Conservation (phyloP, 2,329 filamentous ascomycete species). For the Verruconis gallopava region DNA sequence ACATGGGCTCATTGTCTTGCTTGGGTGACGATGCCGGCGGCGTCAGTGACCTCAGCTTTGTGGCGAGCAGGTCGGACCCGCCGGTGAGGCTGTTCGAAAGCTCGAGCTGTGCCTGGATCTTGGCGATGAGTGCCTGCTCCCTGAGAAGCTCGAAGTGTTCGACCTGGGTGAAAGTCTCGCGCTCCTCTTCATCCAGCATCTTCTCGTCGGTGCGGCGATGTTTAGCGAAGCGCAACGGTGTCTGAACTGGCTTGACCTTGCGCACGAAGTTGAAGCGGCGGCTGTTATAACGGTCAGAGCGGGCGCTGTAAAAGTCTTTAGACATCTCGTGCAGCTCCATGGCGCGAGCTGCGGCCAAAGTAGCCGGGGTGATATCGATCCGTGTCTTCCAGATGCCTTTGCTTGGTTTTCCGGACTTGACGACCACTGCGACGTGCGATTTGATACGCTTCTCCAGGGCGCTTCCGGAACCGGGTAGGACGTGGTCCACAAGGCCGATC, state of each 20-base stretch:
- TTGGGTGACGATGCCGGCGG: not conserved
- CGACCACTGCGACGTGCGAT: constrained; percentile 22
- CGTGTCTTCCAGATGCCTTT: constrained; percentile 23
- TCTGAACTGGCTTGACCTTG: constrained; percentile 25
- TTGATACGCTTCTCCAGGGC: constrained; percentile 25
- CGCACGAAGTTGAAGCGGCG: constrained; percentile 29
- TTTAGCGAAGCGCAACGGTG: constrained; percentile 28
- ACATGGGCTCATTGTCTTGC: not conserved
- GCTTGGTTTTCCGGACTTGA: constrained; percentile 10
- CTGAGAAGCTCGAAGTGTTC: not conserved
- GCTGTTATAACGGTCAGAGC: constrained; percentile 25
- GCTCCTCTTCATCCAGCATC: constrained; percentile 31
- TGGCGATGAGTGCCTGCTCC: not conserved
- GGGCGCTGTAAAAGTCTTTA: constrained; percentile 30
- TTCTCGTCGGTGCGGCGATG: constrained; percentile 26
- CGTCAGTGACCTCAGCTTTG: not conserved
- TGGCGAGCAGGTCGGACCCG: not conserved
- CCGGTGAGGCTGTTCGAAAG: not conserved
- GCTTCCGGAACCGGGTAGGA: constrained; percentile 22
- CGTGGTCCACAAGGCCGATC: constrained; percentile 28
- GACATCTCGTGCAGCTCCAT: constrained; percentile 30
- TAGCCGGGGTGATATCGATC: constrained; percentile 21
- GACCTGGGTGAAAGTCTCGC: constrained; percentile 5
- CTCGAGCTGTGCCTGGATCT: not conserved
- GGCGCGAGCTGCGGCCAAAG: constrained; percentile 23